These are phyloP conservation scores for Populus euphratica DNA, from an alignment of 345 rosid species.

Conservation along the genomic window DNA sequence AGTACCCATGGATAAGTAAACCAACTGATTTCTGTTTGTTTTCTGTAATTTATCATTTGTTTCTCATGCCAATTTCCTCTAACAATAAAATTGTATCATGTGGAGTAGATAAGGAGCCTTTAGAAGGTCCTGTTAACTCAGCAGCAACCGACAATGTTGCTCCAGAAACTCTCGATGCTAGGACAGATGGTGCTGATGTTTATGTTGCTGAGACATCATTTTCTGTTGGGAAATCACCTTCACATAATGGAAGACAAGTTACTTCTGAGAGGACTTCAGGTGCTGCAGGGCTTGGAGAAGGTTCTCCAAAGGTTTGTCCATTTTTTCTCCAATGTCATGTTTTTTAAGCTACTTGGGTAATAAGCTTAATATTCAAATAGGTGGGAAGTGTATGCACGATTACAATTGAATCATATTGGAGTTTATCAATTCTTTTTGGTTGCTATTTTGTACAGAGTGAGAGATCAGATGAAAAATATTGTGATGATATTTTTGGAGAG, in stretches of 20 bases:
- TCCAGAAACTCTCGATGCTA: constrained; percentile 20
- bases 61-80: not conserved
- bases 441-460: constrained; percentile 65
- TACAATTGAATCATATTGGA: not conserved
- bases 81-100: not conserved
- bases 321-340: not conserved
- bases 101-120: constrained; percentile 26
- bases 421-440: constrained; percentile 13
- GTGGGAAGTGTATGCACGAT: not conserved
- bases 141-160: constrained; percentile 16
- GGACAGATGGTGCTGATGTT: constrained; percentile 30
- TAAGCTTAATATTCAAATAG: not conserved
- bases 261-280: constrained; percentile 38
- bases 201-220: constrained; percentile 42
- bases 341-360: not conserved
- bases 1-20: not conserved
- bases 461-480: constrained; percentile 63
- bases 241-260: constrained; percentile 37
- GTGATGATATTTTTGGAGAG: constrained; percentile 96
- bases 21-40: not conserved
- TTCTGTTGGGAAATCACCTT: constrained; percentile 56
- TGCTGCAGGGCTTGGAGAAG: constrained; percentile 85
- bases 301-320: constrained; percentile 80
- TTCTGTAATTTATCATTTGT: not conserved
- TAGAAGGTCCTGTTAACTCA: constrained; percentile 27